Base-by-base conservation (phyloP, 345 rosid species). In the Sonneratia alba region DNA sequence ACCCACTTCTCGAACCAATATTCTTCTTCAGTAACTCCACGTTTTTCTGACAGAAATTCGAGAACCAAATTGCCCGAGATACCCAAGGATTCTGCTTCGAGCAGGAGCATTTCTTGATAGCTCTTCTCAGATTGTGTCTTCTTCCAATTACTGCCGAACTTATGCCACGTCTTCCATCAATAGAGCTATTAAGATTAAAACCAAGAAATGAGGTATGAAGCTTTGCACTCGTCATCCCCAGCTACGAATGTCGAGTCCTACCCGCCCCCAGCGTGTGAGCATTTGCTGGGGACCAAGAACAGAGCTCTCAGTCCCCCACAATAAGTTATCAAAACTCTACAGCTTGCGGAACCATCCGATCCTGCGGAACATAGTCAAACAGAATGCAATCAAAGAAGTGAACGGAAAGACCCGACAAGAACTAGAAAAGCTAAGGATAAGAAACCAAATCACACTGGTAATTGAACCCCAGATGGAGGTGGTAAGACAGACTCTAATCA, bases 211-310 rank as follows among this genome's bases (percentile, higher is more conserved):
- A 83, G 83, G 77, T 77, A 47, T 80, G 79, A 64, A 90, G 81
- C 70, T 81, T 81, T 56, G 78, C 70, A 73, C 90, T 85, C 93
- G 87, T 91, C 79, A 76, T 95, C 81, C 75, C 75, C 72, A 80
- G 34, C 34, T 56, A 56, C 32, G 34, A 3, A 7, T 7, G n/a
- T 53, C 57, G 57, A 53, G 57, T 16, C 34, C 63, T n/a, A 57
- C 27, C 27, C 63, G 22, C 27, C 34, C 34, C 34, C 34, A 21
- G 22, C 34, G 13, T 62, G 38, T 73, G 34, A 61, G 83, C 88
- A 83, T 83, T 76, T 81, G 81, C 68, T 71, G 85, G 93, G 91
- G 91, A 88, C 93, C 87, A 83, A 82, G 88, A 79, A 82, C 64
- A 72, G 61, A 65, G 72, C 83, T 85, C 87, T 82, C 77, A 86